Evolutionary conservation across 495 filamentous ascomycete species (phyloP), one percentile per base, ranked within the genome.

Genomic region (Umbilicaria muhlenbergii): DNA sequence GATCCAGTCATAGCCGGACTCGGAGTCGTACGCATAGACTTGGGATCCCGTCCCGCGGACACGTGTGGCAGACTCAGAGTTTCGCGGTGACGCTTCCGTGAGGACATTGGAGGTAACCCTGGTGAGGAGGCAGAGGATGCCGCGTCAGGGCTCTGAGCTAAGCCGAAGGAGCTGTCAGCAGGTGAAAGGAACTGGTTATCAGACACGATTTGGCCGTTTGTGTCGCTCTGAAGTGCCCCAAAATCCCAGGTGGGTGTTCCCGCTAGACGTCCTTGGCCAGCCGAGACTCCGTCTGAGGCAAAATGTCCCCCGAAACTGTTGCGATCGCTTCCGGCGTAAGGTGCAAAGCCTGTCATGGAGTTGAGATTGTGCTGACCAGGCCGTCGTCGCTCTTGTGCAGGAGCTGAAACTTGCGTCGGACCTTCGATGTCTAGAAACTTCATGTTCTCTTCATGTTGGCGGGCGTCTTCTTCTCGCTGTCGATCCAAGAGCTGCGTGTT

Each of bases 1-100:
- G 50, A 38, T 16, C 43, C 51, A 24, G 58, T 55, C 34, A 46
- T 13, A 7, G 51, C 51, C 17, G 60, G 58, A 50, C 57, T 63
- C 17, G 60, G 62, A 11, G 59, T 49, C 8, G 54, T 44, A 5
- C 50, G 54, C 39, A 44, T 42, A 12, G 54, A 54, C 39, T 54
- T 56, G 32, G 36, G 24, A 18, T 32, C 16, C 5, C 38, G 39
- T 34, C 36, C 40, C 14, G 48, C 42, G 1, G 48, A 38, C 11
- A 49, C 37, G 11, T 33, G 37, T 12, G 45, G 32, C 15, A 15
- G 16, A 12, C 28, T n/a, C 8, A 45, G 31, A 34, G 44, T 51
- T 12, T 46, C 42, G 15, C 45, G 37, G 16, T 41, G 39, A n/a
- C 51, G 52, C 36, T 54, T 54, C 12, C 41, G 47, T 37, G 35